Percentiles rank a stretch among this genome's conserved stretches.
Conservation (phyloP, 208 protist species). For the Trypanosoma mega region DNA sequence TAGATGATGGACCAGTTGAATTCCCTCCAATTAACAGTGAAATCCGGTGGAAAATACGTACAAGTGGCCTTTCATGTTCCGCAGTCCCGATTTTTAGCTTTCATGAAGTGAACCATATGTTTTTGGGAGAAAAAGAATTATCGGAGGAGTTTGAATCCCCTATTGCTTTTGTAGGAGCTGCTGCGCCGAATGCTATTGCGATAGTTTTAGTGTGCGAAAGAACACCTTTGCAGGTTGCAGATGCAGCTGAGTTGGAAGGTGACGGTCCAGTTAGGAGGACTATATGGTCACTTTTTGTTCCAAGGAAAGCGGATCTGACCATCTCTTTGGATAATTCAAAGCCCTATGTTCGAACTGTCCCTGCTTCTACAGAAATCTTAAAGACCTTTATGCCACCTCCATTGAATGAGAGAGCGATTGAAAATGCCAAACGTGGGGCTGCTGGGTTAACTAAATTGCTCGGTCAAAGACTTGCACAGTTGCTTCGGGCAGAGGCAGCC, state of each 20-base stretch:
- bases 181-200: constrained; percentile 13
- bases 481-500: constrained; percentile 57
- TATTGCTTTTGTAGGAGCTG: constrained; percentile 26
- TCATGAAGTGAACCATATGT: constrained; percentile 2
- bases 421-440: constrained; percentile 25
- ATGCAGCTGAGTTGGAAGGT: constrained; percentile 29
- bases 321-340: constrained; percentile 13
- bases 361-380: constrained; percentile 15
- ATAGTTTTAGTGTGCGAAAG: constrained; percentile 48
- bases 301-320: background rate
- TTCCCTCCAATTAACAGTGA: constrained; percentile 22
- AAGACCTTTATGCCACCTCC: constrained; percentile 27
- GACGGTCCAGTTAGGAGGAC: background rate
- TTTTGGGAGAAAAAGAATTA: constrained; percentile 17
- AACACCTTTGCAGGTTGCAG: constrained; percentile 62
- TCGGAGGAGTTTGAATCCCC: constrained; percentile 20
- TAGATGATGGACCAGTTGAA: constrained; percentile 19
- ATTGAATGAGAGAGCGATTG: constrained; percentile 26
- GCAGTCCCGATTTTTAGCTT: constrained; percentile 16
- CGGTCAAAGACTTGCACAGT: constrained; percentile 40
- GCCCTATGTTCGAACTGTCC: constrained; percentile 3
- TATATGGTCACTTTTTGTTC: constrained; percentile 26
- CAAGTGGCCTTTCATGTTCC: constrained; percentile 4
- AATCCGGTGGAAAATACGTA: constrained; percentile 9
- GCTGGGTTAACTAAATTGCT: constrained; percentile 39